A percentile compares a stretch with the other conserved stretches of the same genome.
Evolutionary conservation across 345 rosid genomes (phyloP).

Genomic region (Hevea brasiliensis): DNA sequence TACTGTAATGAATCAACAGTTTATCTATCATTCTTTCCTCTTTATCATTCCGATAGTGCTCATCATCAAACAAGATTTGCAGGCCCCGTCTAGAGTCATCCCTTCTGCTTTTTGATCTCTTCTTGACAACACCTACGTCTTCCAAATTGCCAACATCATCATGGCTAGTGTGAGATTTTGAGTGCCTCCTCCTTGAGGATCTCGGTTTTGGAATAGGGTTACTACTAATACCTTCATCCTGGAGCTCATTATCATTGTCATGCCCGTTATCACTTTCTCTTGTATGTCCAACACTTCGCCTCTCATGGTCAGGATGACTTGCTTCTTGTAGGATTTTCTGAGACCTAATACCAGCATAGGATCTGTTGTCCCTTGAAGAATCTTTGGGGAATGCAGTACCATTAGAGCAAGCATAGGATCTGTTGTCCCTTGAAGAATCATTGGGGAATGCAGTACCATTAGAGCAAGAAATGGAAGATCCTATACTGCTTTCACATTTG

Average conservation of each 20-base stretch:
- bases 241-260: slow-evolving; percentile 21
- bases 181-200: slow-evolving; percentile 60
- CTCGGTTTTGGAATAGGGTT: slow-evolving; percentile 50
- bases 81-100: slow-evolving; percentile 64
- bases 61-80: slow-evolving; percentile 63
- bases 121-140: slow-evolving; percentile 34
- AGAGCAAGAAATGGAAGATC: slow-evolving; percentile 28
- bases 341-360: slow-evolving; percentile 19
- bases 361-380: slow-evolving; percentile 32
- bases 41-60: slow-evolving; percentile 45
- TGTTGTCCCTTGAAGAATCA: slow-evolving; percentile 36
- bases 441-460: slow-evolving; percentile 26
- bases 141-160: slow-evolving; percentile 38
- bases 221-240: slow-evolving; percentile 29
- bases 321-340: slow-evolving; percentile 34
- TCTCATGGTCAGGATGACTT: slow-evolving; percentile 32
- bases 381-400: slow-evolving; percentile 30
- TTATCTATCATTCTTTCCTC: slow-evolving; percentile 88
- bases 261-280: slow-evolving; percentile 27
- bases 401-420: slow-evolving; percentile 16
- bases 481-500: slow-evolving; percentile 28
- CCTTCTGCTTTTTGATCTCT: slow-evolving; percentile 62
- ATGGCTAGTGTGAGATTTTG: slow-evolving; percentile 38
- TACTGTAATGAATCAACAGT: slow-evolving; percentile 86
- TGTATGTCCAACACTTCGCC: slow-evolving; percentile 24